These are phyloP conservation scores for Eucalyptus curtisii DNA, from an alignment of 345 rosid genomes.

Conservation along the genomic window DNA sequence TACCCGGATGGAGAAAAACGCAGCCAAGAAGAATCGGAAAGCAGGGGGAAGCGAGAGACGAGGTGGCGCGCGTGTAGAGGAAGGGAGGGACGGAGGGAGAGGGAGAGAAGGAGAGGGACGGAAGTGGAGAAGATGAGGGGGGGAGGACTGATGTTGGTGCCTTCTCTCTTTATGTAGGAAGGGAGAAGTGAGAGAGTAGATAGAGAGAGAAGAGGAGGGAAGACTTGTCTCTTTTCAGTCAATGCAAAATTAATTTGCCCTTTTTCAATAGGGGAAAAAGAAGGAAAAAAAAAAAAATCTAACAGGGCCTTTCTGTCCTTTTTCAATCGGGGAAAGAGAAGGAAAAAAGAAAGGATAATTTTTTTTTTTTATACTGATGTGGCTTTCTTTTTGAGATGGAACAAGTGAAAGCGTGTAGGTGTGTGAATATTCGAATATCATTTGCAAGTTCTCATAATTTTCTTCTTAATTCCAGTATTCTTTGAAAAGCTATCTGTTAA, in stretches of 20 bases:
- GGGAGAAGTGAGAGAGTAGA: not conserved
- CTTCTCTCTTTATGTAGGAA: not conserved
- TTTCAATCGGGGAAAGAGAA: too few species aligned
- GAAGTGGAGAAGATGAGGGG: not conserved
- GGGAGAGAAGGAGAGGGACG: not conserved
- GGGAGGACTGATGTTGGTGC: fast-evolving
- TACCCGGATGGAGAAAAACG: not conserved
- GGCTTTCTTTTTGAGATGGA: not conserved
- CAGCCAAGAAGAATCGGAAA: not conserved
- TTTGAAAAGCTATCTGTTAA: fast-evolving
- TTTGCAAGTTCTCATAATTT: fast-evolving
- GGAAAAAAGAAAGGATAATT: too few species aligned
- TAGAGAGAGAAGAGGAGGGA: not conserved
- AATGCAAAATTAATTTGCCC: not conserved
- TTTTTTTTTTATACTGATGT: too few species aligned
- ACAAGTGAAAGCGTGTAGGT: fast-evolving
- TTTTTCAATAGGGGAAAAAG: not conserved
- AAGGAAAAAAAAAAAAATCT: too few species aligned
- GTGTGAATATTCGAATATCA: not conserved
- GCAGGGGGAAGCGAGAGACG: not conserved
- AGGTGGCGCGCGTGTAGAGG: not conserved
- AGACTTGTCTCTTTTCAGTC: not conserved
- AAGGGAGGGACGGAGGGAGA: not conserved
- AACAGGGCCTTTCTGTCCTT: not conserved
- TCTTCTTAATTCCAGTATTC: not conserved